Percentiles rank a stretch among this genome's conserved stretches.
Evolutionary conservation across 345 rosid genomes (phyloP).

Genomic region (Heritiera littoralis): DNA sequence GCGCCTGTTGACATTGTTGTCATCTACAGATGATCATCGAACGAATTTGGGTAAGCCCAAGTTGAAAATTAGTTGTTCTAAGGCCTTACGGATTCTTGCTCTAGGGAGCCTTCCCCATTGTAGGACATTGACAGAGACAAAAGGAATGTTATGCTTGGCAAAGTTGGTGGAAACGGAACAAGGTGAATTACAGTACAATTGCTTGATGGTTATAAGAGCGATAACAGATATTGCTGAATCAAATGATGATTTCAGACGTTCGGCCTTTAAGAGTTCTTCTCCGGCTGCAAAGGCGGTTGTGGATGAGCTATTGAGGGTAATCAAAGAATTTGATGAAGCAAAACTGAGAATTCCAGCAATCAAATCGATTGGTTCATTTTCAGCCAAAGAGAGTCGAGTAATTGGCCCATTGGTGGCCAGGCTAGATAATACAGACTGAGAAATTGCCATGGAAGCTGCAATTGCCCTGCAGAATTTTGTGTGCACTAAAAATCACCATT

Average conservation of each 20-base stretch:
- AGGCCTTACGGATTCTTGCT: conserved; percentile 84
- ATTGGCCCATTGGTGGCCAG: conserved; percentile 53
- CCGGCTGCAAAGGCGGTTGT: conserved; percentile 63
- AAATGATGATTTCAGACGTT: conserved; percentile 60
- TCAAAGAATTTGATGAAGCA: neutral
- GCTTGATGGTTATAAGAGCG: conserved; percentile 63
- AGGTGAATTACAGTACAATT: conserved; percentile 41
- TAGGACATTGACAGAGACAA: conserved; percentile 73
- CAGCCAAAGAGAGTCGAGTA: conserved; percentile 72
- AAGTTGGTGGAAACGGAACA: conserved; percentile 65
- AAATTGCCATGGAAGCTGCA: conserved; percentile 70
- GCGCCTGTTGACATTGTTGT: conserved; percentile 62
- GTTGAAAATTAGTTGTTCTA: conserved; percentile 58
- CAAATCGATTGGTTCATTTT: conserved; percentile 73
- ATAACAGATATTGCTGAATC: conserved; percentile 74
- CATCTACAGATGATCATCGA: conserved; percentile 50
- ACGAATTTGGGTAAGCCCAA: conserved; percentile 35
- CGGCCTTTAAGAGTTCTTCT: conserved; percentile 56
- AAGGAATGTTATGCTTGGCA: conserved; percentile 82
- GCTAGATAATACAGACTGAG: conserved; percentile 47
- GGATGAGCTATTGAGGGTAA: neutral
- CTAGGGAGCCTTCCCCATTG: conserved; percentile 59
- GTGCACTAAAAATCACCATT: conserved; percentile 49
- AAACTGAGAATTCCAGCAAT: conserved; percentile 47
- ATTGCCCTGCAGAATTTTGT: conserved; percentile 67